Evolutionary conservation across 225 moss, liverwort and hornwort species (phyloP), one percentile per base, ranked within the genome.

Genomic region (Sphagnum tenellum): DNA sequence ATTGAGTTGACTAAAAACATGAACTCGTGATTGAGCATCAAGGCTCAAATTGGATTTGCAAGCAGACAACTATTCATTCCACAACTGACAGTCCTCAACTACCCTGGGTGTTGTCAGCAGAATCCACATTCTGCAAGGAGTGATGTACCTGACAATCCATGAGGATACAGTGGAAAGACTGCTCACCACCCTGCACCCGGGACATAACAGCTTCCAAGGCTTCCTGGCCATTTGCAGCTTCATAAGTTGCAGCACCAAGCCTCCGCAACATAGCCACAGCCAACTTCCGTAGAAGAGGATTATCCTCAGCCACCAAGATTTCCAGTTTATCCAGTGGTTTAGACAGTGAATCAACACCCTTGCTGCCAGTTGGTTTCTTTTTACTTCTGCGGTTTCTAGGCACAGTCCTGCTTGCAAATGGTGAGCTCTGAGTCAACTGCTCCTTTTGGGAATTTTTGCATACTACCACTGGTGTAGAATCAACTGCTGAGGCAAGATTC

Each of bases 101-200:
- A 29, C 29, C 29, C 29, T 29, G 29, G 29, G 29, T 29, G 1
- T 29, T 29, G 29, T 29, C 1, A 29, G 0, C 29, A 1, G 29
- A 52, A 52, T 52, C 7, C 52, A 52, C 52, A 52, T 52, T 0
- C 6, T 52, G 52, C 6, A 52, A 52, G 52, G 9, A 52, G 9
- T 52, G 56, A 61, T 61, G 11, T 78, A 90, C 90, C 90, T 90
- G 90, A 65, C 90, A 90, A 50, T 90, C 90, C 90, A 90, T 90
- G 9, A 90, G 76, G 68, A 90, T 88, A 71, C 90, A 90, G 74
- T 80, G 68, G 66, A 90, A 88, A 48, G 90, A 86, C 44, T 72
- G 70, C 61, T 69, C 68, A 47, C 74, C 77, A 2, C 44, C 70
- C 44, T 68, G 64, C 2, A 75, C 74, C 9, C 88, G 85, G 66